Percentiles rank a stretch among this genome's conserved stretches.
These are phyloP conservation scores for Ogataea pilisensis DNA, from an alignment of 805 yeast species.

Conservation along the genomic window DNA sequence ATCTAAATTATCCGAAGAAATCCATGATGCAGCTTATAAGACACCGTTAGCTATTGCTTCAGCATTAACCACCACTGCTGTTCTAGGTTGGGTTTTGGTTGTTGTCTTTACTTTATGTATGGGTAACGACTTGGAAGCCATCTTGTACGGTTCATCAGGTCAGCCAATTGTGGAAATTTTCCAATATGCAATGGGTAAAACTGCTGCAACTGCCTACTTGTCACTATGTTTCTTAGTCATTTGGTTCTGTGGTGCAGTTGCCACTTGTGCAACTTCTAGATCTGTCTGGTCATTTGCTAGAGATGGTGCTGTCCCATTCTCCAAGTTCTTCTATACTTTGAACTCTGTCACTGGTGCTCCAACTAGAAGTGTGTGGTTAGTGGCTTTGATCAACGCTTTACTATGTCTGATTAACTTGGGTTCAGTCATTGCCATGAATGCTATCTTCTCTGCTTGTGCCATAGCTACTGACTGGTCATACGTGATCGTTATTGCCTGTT, in stretches of 20 bases:
- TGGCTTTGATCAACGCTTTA: slow-evolving; percentile 38
- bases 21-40: slow-evolving; percentile 47
- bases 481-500: slow-evolving; percentile 40
- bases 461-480: slow-evolving; percentile 49
- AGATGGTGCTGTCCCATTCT: slow-evolving; percentile 49
- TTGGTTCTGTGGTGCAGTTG: slow-evolving; percentile 51
- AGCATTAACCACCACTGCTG: slow-evolving; percentile 46
- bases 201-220: slow-evolving; percentile 50
- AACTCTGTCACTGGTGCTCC: slow-evolving; percentile 39
- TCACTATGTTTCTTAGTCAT: slow-evolving; percentile 44
- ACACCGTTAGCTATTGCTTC: slow-evolving; percentile 59
- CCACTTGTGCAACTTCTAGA: slow-evolving; percentile 46
- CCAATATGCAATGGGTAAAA: slow-evolving; percentile 47
- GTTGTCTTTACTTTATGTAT: slow-evolving; percentile 45
- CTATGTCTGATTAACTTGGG: slow-evolving; percentile 42
- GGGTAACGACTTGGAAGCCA: slow-evolving; percentile 34
- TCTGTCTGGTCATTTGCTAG: slow-evolving; percentile 56
- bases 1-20: slow-evolving; percentile 53
- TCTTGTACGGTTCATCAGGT: slow-evolving; percentile 37
- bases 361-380: slow-evolving; percentile 41
- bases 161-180: slow-evolving; percentile 52
- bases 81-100: slow-evolving; percentile 46
- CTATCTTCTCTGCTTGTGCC: slow-evolving; percentile 51
- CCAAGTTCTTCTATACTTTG: slow-evolving; percentile 39
- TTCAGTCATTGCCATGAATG: slow-evolving; percentile 45